Evolutionary conservation across 208 protist genomes (phyloP).

Genomic region (Acanthamoeba royreba): DNA sequence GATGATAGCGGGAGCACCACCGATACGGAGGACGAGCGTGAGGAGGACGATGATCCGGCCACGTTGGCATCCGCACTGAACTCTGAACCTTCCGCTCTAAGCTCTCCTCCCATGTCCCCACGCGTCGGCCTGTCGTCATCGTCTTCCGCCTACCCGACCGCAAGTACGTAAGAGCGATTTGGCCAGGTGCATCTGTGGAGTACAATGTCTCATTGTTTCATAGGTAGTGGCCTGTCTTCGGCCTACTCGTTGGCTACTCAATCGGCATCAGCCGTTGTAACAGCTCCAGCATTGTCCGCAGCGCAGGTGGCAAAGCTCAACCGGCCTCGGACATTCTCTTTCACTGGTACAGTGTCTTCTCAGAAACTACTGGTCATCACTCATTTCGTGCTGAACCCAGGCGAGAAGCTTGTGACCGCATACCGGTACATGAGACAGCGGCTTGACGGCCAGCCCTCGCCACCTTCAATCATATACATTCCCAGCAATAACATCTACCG

Average conservation of each 20-base stretch:
- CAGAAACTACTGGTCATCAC: background rate
- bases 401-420: background rate
- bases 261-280: background rate
- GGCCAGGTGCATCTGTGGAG: too few species aligned
- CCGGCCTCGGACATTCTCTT: background rate
- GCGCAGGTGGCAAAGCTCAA: background rate
- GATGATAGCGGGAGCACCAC: background rate
- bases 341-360: background rate
- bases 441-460: background rate
- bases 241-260: background rate
- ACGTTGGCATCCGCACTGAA: background rate
- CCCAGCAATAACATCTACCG: constrained; percentile 18
- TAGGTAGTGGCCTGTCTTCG: background rate
- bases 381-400: background rate
- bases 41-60: constrained; percentile 17
- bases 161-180: too few species aligned
- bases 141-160: too few species aligned
- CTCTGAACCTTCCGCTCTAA: background rate
- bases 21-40: background rate
- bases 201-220: background rate
- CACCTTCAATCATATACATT: background rate
- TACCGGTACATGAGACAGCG: constrained; percentile 40
- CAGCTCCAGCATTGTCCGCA: background rate
- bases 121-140: background rate
- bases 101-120: background rate